A percentile compares a stretch with the other conserved stretches of the same genome.
Conservation (phyloP, 306 rosid species). For the Rubus idaeus region DNA sequence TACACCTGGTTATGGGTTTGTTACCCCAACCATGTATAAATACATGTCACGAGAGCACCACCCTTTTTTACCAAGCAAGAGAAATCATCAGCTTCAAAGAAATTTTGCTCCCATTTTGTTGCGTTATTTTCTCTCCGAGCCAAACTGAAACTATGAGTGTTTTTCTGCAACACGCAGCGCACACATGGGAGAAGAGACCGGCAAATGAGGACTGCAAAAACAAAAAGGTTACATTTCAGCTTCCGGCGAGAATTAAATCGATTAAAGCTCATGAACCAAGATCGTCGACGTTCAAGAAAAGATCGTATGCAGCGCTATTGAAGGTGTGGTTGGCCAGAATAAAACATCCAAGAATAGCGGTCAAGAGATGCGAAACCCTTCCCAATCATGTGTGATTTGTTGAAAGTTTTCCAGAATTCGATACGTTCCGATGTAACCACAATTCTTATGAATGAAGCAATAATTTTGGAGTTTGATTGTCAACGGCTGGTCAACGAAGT, state of each 20-base stretch:
- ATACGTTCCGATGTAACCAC: not conserved
- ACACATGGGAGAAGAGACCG: not conserved
- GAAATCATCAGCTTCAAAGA: slow-evolving; percentile 1
- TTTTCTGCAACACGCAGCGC: slow-evolving; percentile 1
- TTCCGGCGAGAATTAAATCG: not conserved
- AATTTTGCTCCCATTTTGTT: not conserved
- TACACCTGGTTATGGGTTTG: not conserved
- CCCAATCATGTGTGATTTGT: not conserved
- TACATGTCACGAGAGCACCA: not conserved
- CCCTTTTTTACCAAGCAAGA: not conserved
- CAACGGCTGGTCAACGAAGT: not conserved
- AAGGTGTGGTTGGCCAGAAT: slow-evolving; percentile 2
- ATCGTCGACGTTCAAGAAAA: not conserved
- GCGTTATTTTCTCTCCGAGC: not conserved
- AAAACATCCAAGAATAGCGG: not conserved
- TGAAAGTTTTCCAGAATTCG: not conserved
- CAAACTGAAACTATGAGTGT: not conserved
- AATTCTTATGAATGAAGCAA: not conserved
- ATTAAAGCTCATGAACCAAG: not conserved
- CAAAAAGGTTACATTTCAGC: not conserved
- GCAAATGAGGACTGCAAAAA: not conserved
- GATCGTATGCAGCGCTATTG: not conserved
- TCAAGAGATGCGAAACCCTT: not conserved
- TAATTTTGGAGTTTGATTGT: not conserved
- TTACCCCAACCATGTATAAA: not conserved